Base-by-base conservation (phyloP, 1,284 basidiomycete genomes). In the Ustanciosporium gigantosporum region DNA sequence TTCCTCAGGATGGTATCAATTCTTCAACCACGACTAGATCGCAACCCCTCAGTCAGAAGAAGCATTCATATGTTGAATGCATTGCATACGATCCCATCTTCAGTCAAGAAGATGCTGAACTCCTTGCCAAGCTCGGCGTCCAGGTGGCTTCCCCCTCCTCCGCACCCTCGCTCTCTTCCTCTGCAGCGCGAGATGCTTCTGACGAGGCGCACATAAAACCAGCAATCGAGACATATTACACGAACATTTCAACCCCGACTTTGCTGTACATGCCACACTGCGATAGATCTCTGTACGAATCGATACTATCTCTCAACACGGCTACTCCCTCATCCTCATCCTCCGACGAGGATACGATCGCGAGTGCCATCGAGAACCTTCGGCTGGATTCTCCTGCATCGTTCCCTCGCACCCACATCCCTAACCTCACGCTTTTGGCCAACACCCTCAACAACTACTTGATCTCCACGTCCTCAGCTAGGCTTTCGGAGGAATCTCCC, bases 191-290 rank as follows among this genome's bases (percentile, higher is more conserved):
- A n/a, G n/a, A n/a, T n/a, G n/a, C n/a, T n/a, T n/a, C n/a, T n/a
- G n/a, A n/a, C n/a, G n/a, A n/a, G n/a, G n/a, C n/a, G n/a, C n/a
- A n/a, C 27, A 29, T n/a, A n/a, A 9, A 9, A 29, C 9, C 27
- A 29, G 11, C 32, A 8, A 49, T 42, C 36, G 43, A 49, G 16
- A 0, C 8, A 2, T 27, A 17, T 23, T 52, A 53, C 42, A 46
- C 44, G 6, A 2, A 13, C 20, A 31, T 45, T 11, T 2, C 7
- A 6, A 15, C 23, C 4, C 37, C 43, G 0, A 51, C 55, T 0
- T 32, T 65, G 2, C 50, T 59, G 1, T 65, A 59, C 32, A 65
- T 65, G 61, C 61, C 61, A 2, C 61, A 65, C 25, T 65, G 61
- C 47, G 55, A 53, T 13, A 19, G 46, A 15, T 24, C 37, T 2